Percentiles rank a stretch among this genome's conserved stretches.
phyloP scores from a whole-genome alignment of 169 alveolate genomes.

The Cryptosporidium felis region DNA sequence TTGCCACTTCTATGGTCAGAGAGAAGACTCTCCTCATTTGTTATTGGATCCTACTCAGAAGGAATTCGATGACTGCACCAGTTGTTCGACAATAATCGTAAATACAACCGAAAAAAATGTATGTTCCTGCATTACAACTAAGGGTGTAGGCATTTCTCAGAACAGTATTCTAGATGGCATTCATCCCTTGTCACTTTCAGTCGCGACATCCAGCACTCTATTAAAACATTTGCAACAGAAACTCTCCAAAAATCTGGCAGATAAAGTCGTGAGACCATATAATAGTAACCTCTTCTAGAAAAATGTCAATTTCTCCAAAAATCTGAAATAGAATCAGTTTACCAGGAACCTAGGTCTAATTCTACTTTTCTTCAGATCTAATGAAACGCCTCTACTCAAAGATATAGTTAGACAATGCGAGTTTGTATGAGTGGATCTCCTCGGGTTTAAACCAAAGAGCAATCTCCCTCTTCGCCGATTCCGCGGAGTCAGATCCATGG shows the following conservation, averaged over 20 bases:
- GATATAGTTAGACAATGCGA: conserved; percentile 36
- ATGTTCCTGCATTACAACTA: conserved; percentile 16
- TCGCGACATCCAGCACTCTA: conserved; percentile 33
- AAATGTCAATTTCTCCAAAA: background rate
- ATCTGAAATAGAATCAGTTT: background rate
- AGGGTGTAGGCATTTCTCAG: conserved; percentile 48
- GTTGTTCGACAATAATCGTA: conserved; percentile 32
- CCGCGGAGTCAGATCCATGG: conserved; percentile 95
- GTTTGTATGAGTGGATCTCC: conserved; percentile 85
- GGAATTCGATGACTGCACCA: conserved; percentile 36
- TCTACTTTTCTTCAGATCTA: background rate
- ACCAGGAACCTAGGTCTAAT: conserved; percentile 11
- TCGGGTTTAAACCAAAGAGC: conserved; percentile 94
- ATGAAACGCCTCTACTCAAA: conserved; percentile 9
- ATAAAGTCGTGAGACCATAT: conserved; percentile 28
- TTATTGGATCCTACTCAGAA: conserved; percentile 25
- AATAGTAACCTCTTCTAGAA: conserved; percentile 21
- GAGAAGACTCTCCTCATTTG: background rate
- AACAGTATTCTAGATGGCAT: background rate
- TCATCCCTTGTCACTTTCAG: background rate
- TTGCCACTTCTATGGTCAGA: conserved; percentile 10
- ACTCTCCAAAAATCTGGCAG: background rate
- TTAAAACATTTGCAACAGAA: background rate
- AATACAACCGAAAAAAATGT: conserved; percentile 4
- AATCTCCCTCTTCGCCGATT: conserved; percentile 93